Base-by-base conservation (phyloP, 23 red algal species). In the Agarophyton chilense region DNA sequence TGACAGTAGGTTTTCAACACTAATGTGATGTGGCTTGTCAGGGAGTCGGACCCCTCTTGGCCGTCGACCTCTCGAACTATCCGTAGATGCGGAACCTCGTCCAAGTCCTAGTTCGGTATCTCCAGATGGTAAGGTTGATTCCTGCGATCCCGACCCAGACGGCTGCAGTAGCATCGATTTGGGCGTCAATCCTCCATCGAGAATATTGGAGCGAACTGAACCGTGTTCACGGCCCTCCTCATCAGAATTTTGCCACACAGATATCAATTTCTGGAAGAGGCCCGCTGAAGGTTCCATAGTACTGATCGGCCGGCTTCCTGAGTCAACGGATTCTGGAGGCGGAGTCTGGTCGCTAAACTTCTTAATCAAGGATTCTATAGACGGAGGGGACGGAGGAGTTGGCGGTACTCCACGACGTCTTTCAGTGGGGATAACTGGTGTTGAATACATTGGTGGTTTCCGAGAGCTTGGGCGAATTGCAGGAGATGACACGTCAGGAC, bases 241-340 rank as follows among this genome's bases (percentile, higher is more conserved):
- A 54, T 87, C 82, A 31, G 82, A 49, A 44, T 39, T 87, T 72
- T 87, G 82, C 82, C 82, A 87, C 26, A 87, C 82, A 31, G 82
- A 72, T 18, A 87, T 87, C 18, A 87, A 21, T 29, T 87, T 87
- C 49, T 87, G 82, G 64, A 87, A 87, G 21, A 87, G 65, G n/a
- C 65, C 82, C 9, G 67, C 62, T 2, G 82, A 87, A 4, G 82
- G 82, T 31, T 87, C 82, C 82, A 87, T 87, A 29, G 82, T 87
- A 42, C 82, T 87, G 18, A 87, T 63, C 36, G 82, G 82, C 13
- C 82, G 79, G 44, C 24, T 28, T 61, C 61, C 79, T n/a, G 36
- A 32, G 8, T 61, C 79, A 22, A 65, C 79, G 0, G 79, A 47
- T 46, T 61, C 61, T 22, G 55, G 68, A 29, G 68, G 68, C 5